Percentiles rank a stretch among this genome's conserved stretches.
Evolutionary conservation across 2,329 filamentous ascomycete genomes (phyloP).

Genomic region (Coniochaeta ligniaria): DNA sequence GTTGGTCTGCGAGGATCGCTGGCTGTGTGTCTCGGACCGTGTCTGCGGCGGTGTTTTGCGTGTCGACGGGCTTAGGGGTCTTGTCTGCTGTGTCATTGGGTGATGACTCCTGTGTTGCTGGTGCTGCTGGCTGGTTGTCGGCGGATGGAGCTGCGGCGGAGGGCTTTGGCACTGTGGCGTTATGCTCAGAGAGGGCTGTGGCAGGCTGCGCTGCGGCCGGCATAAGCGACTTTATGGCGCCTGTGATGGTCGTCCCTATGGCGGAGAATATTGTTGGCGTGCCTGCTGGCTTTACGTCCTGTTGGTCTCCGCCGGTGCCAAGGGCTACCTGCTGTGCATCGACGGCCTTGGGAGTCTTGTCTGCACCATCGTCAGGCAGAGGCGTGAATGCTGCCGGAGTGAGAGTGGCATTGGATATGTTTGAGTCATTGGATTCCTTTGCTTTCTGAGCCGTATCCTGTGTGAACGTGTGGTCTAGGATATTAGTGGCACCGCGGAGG

Average conservation of each 20-base stretch:
- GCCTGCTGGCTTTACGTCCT: neutral
- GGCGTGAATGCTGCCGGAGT: neutral
- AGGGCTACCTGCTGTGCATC: neutral
- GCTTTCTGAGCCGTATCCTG: neutral
- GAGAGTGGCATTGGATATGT: neutral
- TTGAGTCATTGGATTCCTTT: neutral
- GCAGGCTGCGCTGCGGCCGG: neutral
- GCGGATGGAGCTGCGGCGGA: neutral
- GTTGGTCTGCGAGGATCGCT: no score
- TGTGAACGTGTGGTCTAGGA: neutral
- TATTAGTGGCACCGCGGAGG: neutral
- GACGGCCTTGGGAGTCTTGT: neutral
- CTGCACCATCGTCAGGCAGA: neutral
- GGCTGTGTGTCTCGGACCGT: no score
- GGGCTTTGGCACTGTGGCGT: neutral
- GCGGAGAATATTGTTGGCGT: neutral
- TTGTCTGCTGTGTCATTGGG: neutral
- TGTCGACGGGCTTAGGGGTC: neutral
- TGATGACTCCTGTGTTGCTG: no score
- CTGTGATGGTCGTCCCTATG: neutral
- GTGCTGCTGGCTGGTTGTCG: neutral
- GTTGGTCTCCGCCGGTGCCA: neutral
- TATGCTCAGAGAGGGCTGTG: neutral
- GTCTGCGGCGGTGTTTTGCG: no score
- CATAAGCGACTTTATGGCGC: neutral